Evolutionary conservation across 352 stramenopile species (phyloP), one percentile per base, ranked within the genome.

Genomic region (Phytopythium chamaehyphon): DNA sequence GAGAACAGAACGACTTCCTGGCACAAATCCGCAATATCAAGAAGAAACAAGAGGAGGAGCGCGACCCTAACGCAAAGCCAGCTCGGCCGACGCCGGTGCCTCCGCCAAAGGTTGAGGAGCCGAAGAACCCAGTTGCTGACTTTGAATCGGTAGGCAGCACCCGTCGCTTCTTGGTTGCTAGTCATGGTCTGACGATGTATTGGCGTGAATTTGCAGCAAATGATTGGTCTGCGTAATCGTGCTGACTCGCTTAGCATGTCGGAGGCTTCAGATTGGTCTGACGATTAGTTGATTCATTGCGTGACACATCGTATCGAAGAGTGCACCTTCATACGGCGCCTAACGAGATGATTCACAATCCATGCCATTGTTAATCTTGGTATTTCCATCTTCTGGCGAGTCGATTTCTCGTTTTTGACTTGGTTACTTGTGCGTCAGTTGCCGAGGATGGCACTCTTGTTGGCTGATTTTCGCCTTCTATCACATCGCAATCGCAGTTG

Each of bases 251-350:
- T 95, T 46, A 89, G 77, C 43, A 75, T 95, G 71, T 93, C 82
- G 14, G 80, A 91, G 57, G 78, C 80, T 7, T 95, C 84, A 3
- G 84, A 95, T 54, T 95, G 84, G 84, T 95, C 84, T 19, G 84
- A 95, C 45, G 76, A 94, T 12, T 91, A 66, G 57, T n/a, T 22
- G 15, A 15, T 3, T 38, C 12, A 36, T 19, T 23, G 21, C 15
- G 7, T 10, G 36, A 35, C 24, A 21, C 10, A 18, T 16, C 35
- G 23, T n/a, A 8, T 15, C 18, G 19, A 23, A 33, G 7, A 15
- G 48, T 33, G 48, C n/a, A n/a, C n/a, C n/a, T n/a, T n/a, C n/a
- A n/a, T n/a, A n/a, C n/a, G n/a, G n/a, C n/a, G n/a, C n/a, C n/a
- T n/a, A n/a, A n/a, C n/a, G n/a, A 4, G 21, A 18, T 47, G 12